Conservation (phyloP, 768 basidiomycete genomes). For the Lentinula guzmanii region DNA sequence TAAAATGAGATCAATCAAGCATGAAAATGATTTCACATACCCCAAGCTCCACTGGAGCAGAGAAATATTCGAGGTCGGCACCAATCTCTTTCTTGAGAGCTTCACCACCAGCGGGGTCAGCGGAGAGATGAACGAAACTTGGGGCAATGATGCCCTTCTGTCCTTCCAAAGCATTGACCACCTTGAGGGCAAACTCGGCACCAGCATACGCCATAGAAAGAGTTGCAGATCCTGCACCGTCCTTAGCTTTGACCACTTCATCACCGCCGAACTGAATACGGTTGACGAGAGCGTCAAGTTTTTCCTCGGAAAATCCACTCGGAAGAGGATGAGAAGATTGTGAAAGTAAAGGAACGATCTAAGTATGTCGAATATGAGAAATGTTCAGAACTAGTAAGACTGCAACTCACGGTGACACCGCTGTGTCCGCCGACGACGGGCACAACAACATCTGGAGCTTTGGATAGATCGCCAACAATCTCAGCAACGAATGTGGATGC, state of each 20-base stretch:
- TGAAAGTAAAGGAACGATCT: constrained; percentile 93
- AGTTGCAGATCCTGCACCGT: constrained; percentile 91
- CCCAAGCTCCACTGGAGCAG: constrained; percentile 82
- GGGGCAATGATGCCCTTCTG: constrained; percentile 85
- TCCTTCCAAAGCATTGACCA: constrained; percentile 80
- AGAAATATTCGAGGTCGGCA: constrained; percentile 79
- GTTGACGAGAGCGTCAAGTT: constrained; percentile 59
- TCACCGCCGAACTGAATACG: constrained; percentile 96
- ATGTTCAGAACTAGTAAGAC: neutral
- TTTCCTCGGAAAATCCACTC: constrained; percentile 35
- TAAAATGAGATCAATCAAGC: neutral
- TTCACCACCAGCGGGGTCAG: constrained; percentile 66
- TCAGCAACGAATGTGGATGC: constrained; percentile 95
- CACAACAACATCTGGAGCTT: constrained; percentile 59
- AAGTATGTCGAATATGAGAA: neutral
- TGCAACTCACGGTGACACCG: constrained; percentile 68
- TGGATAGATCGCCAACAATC: constrained; percentile 56
- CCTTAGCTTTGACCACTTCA: constrained; percentile 98
- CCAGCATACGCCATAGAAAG: constrained; percentile 96
- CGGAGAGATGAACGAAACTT: constrained; percentile 74
- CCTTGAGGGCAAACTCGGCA: constrained; percentile 78
- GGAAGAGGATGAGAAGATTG: constrained; percentile 81
- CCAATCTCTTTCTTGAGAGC: constrained; percentile 77
- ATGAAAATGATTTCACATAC: constrained; percentile 36
- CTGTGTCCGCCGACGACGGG: constrained; percentile 96